Conservation (phyloP, 192 early-diverging fungal genomes). For the Chytriomyces sp. region DNA sequence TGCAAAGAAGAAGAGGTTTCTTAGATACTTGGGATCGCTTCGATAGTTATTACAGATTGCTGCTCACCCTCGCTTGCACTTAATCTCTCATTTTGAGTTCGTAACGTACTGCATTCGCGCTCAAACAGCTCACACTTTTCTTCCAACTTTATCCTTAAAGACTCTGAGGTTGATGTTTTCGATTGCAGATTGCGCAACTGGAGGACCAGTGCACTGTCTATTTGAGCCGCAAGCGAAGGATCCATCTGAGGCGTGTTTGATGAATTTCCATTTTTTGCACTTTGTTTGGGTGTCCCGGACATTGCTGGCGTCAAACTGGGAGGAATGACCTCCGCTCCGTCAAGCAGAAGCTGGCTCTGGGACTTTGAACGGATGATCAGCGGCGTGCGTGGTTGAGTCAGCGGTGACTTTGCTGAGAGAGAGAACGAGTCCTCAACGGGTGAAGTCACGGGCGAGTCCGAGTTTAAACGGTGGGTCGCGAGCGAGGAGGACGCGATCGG, state of each 20-base stretch:
- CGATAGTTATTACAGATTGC: neutral
- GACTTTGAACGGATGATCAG: neutral
- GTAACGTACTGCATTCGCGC: constrained; percentile 19
- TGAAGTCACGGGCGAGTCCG: no score
- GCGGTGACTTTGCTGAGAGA: neutral
- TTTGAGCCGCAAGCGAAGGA: constrained; percentile 14
- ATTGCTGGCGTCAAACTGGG: no score
- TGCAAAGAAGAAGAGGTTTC: neutral
- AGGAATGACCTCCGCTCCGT: no score
- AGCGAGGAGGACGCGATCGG: neutral
- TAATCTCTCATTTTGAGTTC: constrained; percentile 35
- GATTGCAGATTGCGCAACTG: constrained; percentile 2
- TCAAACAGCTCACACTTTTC: constrained; percentile 36
- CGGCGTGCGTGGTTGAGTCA: neutral
- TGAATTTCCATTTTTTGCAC: no score
- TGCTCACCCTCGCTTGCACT: constrained; percentile 13
- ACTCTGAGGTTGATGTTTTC: neutral
- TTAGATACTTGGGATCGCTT: neutral
- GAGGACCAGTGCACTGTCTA: constrained; percentile 13
- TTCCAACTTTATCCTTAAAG: constrained; percentile 18
- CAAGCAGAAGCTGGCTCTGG: neutral
- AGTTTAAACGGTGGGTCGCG: neutral
- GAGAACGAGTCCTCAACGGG: neutral
- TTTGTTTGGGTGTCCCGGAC: no score
- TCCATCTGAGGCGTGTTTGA: neutral